phyloP scores from a whole-genome alignment of 768 basidiomycete genomes.

The Agaricus bisporus region DNA sequence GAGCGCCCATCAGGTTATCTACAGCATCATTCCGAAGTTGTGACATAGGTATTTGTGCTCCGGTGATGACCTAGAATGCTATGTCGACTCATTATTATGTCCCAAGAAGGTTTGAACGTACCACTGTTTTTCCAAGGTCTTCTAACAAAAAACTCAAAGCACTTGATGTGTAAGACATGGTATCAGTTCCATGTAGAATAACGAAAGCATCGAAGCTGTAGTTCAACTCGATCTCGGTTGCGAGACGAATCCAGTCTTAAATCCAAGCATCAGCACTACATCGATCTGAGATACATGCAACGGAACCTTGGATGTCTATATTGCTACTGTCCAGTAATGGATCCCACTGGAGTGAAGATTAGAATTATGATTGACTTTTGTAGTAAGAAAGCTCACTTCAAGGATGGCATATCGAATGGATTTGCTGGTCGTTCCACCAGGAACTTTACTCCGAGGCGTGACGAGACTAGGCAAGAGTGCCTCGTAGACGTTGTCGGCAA shows the following conservation, averaged over 20 bases:
- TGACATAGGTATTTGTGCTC: conserved; percentile 89
- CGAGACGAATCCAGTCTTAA: conserved; percentile 85
- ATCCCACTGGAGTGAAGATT: conserved; percentile 55
- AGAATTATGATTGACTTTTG: conserved; percentile 10
- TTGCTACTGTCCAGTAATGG: conserved; percentile 87
- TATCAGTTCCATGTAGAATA: conserved; percentile 86
- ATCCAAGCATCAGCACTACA: neutral
- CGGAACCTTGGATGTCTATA: conserved; percentile 69
- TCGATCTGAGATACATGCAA: conserved; percentile 1
- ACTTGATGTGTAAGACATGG: conserved; percentile 86
- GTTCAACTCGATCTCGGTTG: conserved; percentile 90
- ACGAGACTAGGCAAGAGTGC: conserved; percentile 70
- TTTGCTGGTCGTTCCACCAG: conserved; percentile 55
- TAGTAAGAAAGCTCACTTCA: conserved; percentile 44
- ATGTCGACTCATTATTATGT: neutral
- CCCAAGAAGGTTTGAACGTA: conserved; percentile 22
- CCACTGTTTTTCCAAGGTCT: conserved; percentile 89
- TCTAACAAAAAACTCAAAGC: conserved; percentile 89
- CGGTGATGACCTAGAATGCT: conserved; percentile 67
- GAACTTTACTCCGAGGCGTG: conserved; percentile 64
- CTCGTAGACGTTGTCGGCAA: conserved; percentile 65
- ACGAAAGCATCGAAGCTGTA: conserved; percentile 92
- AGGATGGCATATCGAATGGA: conserved; percentile 82
- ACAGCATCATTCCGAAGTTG: conserved; percentile 92
- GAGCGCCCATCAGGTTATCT: conserved; percentile 85